Percentiles rank a stretch among this genome's conserved stretches.
Conservation (phyloP, 2,329 filamentous ascomycete genomes). For the Colletotrichum cordylinicola region DNA sequence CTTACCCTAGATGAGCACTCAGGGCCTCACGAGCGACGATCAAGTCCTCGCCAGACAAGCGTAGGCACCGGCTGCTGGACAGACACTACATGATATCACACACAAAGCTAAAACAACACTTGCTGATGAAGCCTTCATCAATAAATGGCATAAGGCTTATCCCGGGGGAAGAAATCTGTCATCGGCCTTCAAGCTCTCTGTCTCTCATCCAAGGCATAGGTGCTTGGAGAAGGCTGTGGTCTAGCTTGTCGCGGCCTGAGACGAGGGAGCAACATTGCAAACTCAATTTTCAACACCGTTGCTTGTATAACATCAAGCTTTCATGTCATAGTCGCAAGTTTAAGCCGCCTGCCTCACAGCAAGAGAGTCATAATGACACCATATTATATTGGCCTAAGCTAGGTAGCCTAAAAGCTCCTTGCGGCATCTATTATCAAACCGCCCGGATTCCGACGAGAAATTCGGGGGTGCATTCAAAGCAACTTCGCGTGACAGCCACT, state of each 20-base stretch:
- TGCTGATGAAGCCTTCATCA: neutral
- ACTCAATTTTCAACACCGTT: neutral
- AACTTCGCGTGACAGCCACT: neutral
- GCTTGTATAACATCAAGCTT: neutral
- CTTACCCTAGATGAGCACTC: neutral
- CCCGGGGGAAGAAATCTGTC: neutral
- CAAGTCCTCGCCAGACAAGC: neutral
- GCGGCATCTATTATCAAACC: neutral
- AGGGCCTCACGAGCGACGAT: neutral
- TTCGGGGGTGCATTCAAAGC: neutral
- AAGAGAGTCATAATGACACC: neutral
- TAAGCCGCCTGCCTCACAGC: neutral
- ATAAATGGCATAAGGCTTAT: neutral
- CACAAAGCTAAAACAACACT: neutral
- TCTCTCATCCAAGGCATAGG: neutral
- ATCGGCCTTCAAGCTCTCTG: neutral
- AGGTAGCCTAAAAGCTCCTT: neutral
- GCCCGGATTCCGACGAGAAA: neutral
- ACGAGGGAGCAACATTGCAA: neutral
- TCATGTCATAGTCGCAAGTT: neutral
- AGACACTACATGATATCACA: neutral
- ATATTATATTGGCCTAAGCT: neutral
- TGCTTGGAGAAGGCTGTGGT: neutral
- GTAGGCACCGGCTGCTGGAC: neutral
- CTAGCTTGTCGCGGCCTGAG: neutral